Percentiles rank a stretch among this genome's conserved stretches.
phyloP scores from a whole-genome alignment of 257 asterid genomes.

The Prunella vulgaris region DNA sequence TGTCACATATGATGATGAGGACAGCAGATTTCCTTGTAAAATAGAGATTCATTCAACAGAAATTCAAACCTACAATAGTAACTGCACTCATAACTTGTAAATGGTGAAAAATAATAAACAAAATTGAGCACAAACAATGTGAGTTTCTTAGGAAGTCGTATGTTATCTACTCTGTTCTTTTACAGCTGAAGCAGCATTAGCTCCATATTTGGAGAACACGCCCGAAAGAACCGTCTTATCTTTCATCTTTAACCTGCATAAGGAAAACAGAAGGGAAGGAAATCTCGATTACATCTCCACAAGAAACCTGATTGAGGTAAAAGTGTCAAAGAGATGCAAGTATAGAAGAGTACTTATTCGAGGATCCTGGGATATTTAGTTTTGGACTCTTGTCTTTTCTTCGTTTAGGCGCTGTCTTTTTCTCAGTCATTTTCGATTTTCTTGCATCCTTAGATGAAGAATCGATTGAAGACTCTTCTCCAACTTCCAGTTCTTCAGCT shows the following conservation, averaged over 20 bases:
- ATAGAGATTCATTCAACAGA: background rate
- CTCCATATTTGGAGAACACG: conserved; percentile 72
- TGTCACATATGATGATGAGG: background rate
- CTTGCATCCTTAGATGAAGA: conserved; percentile 29
- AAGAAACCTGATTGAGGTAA: background rate
- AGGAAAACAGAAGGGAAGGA: background rate
- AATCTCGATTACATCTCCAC: background rate
- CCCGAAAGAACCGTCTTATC: conserved; percentile 68
- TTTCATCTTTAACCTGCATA: conserved; percentile 62
- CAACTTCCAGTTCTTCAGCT: conserved; percentile 22
- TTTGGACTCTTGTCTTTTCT: conserved; percentile 43
- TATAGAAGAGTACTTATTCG: conserved; percentile 50
- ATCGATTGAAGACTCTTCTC: conserved; percentile 21
- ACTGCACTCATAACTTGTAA: background rate
- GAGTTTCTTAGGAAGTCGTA: background rate
- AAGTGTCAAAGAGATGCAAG: background rate
- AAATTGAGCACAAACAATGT: background rate
- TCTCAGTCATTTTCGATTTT: conserved; percentile 30
- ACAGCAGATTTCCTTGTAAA: background rate
- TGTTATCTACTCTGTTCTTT: conserved; percentile 32
- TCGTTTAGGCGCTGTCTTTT: conserved; percentile 36
- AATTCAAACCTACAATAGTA: background rate
- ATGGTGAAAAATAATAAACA: background rate
- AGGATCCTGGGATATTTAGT: conserved; percentile 66
- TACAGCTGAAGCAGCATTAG: conserved; percentile 28